A percentile compares a stretch with the other conserved stretches of the same genome.
These are phyloP conservation scores for Alternaria sp. DNA, from an alignment of 2,329 filamentous ascomycete species.

Conservation along the genomic window DNA sequence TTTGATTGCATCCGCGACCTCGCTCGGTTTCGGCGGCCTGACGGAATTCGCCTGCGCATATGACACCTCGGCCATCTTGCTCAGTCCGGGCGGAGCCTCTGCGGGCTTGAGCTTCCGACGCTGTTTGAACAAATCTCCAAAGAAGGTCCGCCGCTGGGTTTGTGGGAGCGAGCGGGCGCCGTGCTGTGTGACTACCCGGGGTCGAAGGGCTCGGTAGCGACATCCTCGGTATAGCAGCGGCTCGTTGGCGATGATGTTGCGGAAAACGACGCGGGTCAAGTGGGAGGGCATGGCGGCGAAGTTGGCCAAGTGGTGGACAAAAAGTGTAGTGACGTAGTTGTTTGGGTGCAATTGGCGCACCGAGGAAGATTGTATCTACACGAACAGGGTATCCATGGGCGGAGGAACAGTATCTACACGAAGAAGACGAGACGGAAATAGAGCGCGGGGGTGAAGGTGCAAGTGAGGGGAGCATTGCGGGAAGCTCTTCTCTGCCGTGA, in stretches of 20 bases:
- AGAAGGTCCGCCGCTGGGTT: constrained; percentile 64
- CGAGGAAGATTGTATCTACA: constrained; percentile 1
- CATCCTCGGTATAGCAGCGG: constrained; percentile 57
- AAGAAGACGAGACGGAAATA: constrained; percentile 24
- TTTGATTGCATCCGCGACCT: constrained; percentile 66
- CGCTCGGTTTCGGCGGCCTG: constrained; percentile 69
- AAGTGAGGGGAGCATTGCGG: constrained; percentile 9
- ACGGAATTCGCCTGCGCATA: constrained; percentile 69
- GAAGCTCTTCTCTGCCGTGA: constrained; percentile 20
- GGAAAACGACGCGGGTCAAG: constrained; percentile 67
- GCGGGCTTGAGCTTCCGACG: constrained; percentile 67
- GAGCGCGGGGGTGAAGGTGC: constrained; percentile 9
- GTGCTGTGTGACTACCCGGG: constrained; percentile 31
- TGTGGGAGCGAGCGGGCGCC: constrained; percentile 25
- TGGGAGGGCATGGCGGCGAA: constrained; percentile 63
- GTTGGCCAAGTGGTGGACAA: constrained; percentile 8
- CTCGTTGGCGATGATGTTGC: constrained; percentile 63
- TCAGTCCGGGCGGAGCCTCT: constrained; percentile 74
- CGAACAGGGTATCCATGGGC: constrained; percentile 23
- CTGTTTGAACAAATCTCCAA: constrained; percentile 70
- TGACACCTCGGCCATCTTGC: constrained; percentile 73
- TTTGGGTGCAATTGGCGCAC: constrained; percentile 22
- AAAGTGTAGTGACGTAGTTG: constrained; percentile 9
- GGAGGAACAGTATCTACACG: constrained; percentile 19
- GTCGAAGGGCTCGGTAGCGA: constrained; percentile 45